phyloP scores from a whole-genome alignment of 768 basidiomycete species.

The Harrya chromipes region DNA sequence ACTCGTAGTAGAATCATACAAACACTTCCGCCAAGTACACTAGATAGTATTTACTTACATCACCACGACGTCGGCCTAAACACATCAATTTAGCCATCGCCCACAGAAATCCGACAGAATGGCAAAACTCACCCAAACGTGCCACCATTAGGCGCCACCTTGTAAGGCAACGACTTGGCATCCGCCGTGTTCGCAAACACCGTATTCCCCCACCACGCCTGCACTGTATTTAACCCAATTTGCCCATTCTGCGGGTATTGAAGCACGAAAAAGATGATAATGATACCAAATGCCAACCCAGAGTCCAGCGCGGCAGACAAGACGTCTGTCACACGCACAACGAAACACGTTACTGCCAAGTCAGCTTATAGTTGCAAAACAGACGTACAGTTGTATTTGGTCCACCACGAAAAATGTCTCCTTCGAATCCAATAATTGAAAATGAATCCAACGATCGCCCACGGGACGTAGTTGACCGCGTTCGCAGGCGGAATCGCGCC shows the following conservation, averaged over 20 bases:
- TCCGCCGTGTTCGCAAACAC: conserved; percentile 31
- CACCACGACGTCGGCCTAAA: too few relatives aligned
- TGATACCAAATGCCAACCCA: conserved; percentile 55
- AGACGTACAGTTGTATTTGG: conserved; percentile 45
- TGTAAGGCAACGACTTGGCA: conserved; percentile 9
- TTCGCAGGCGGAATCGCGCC: conserved; percentile 62
- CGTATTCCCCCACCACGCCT: conserved; percentile 61
- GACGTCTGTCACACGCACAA: conserved; percentile 39
- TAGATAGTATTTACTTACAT: too few relatives aligned
- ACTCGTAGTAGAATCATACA: too few relatives aligned
- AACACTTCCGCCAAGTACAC: too few relatives aligned
- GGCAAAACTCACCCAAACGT: conserved; percentile 29
- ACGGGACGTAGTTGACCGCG: conserved; percentile 64
- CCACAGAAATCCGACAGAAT: too few relatives aligned
- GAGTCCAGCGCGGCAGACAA: conserved; percentile 72
- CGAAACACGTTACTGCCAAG: conserved; percentile 14
- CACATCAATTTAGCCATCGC: too few relatives aligned
- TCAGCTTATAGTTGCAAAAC: too few relatives aligned
- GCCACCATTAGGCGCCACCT: conserved; percentile 8
- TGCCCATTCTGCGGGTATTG: conserved; percentile 62
- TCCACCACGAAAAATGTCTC: conserved; percentile 65
- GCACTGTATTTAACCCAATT: conserved; percentile 52
- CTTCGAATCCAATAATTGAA: conserved; percentile 62
- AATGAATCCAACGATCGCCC: conserved; percentile 62
- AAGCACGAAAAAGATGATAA: conserved; percentile 59